phyloP scores from a whole-genome alignment of 2,329 filamentous ascomycete species.

The Trichoderma aggressivum region DNA sequence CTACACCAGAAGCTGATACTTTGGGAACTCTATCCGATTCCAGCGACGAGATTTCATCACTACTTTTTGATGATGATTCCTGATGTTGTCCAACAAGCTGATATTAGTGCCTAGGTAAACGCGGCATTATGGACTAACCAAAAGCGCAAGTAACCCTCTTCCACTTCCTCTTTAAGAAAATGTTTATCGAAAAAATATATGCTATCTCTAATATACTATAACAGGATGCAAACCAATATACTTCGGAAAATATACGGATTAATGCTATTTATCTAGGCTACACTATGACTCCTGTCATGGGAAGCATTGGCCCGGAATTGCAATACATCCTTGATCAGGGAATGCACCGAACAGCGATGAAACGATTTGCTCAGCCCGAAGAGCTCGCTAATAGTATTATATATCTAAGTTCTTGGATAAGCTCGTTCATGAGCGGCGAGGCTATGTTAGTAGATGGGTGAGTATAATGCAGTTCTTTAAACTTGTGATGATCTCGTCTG shows the following conservation, averaged over 20 bases:
- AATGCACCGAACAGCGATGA: not conserved
- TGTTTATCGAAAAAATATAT: too few species aligned
- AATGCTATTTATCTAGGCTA: not conserved
- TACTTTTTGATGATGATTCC: too few species aligned
- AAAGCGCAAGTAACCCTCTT: not conserved
- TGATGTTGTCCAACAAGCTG: not conserved
- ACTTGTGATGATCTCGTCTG: too few species aligned
- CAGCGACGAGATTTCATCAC: too few species aligned
- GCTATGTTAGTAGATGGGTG: not conserved
- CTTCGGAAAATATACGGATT: not conserved
- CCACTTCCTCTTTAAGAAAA: not conserved
- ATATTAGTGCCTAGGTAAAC: not conserved
- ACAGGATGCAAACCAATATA: constrained; percentile 1
- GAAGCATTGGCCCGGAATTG: not conserved
- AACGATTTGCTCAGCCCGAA: not conserved
- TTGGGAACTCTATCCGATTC: too few species aligned
- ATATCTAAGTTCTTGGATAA: not conserved
- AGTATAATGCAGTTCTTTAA: not conserved
- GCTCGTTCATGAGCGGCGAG: constrained; percentile 6
- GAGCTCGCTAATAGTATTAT: not conserved
- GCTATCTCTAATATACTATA: not conserved
- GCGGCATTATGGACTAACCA: not conserved
- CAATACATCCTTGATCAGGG: not conserved
- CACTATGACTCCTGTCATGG: not conserved
- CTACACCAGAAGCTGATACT: too few species aligned